Percentiles rank a stretch among this genome's conserved stretches.
Conservation (phyloP, 1,284 basidiomycete species). For the Ustanciosporium gigantosporum region DNA sequence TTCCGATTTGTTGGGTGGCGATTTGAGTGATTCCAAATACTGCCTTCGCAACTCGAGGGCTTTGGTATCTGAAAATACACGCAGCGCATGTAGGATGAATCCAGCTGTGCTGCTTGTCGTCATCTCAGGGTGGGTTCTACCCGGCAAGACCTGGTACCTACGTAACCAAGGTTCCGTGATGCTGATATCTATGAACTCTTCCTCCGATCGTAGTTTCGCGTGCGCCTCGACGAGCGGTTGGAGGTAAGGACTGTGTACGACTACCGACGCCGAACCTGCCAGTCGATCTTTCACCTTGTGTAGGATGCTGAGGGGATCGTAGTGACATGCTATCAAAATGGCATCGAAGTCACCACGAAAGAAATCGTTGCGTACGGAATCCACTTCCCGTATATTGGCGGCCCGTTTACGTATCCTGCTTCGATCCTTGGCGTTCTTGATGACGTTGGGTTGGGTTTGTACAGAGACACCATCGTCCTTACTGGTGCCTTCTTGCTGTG, state of each 20-base stretch:
- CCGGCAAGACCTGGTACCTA: slow-evolving; percentile 90
- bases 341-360: slow-evolving; percentile 71
- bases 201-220: slow-evolving; percentile 70
- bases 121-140: slow-evolving; percentile 95
- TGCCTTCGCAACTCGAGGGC: slow-evolving; percentile 20
- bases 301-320: slow-evolving; percentile 82
- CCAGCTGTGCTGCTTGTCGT: slow-evolving; percentile 85
- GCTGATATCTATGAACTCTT: slow-evolving; percentile 75
- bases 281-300: slow-evolving; percentile 76
- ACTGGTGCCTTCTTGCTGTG: slow-evolving; percentile 8
- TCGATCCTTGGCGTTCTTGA: slow-evolving; percentile 24
- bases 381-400: slow-evolving; percentile 22
- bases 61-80: slow-evolving; percentile 65
- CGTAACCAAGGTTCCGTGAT: slow-evolving; percentile 88
- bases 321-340: slow-evolving; percentile 79
- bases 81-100: slow-evolving; percentile 79
- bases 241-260: slow-evolving; percentile 80
- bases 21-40: slow-evolving; percentile 3
- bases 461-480: neutral
- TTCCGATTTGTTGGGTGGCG: too few species aligned
- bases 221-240: slow-evolving; percentile 77
- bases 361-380: slow-evolving; percentile 73
- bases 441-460: neutral
- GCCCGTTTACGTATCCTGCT: slow-evolving; percentile 35
- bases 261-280: slow-evolving; percentile 80